Conservation (phyloP, 371 early-diverging fungal species). For the Rhizopus microsporus region DNA sequence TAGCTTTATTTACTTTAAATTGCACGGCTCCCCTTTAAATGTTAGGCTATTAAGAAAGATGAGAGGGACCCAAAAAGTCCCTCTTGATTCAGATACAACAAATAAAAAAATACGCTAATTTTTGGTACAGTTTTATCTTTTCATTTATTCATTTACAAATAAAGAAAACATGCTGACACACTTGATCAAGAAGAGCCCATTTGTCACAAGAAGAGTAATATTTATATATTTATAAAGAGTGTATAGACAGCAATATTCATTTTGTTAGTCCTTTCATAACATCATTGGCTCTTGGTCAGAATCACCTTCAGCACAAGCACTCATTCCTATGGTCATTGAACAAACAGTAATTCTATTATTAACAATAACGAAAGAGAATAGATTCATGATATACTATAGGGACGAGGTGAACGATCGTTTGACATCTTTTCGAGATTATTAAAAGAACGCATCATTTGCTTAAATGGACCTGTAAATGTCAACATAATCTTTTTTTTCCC, state of each 20-base stretch:
- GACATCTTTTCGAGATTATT: slow-evolving; percentile 96
- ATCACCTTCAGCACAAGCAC: slow-evolving; percentile 46
- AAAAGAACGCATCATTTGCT: slow-evolving; percentile 94
- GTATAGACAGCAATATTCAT: slow-evolving; percentile 2
- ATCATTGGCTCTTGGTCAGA: slow-evolving; percentile 25
- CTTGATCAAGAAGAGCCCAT: too few relatives aligned
- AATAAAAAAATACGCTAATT: too few relatives aligned
- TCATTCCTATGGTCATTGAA: slow-evolving; percentile 73
- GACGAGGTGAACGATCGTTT: slow-evolving; percentile 82
- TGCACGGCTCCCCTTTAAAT: too few relatives aligned
- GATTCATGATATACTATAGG: slow-evolving; percentile 31
- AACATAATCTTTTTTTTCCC: neutral
- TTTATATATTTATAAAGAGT: neutral
- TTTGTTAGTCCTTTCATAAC: slow-evolving; percentile 5
- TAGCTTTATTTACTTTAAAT: too few relatives aligned
- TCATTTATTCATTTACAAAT: too few relatives aligned
- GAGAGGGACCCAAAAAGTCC: too few relatives aligned
- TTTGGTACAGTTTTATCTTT: too few relatives aligned
- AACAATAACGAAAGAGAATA: neutral
- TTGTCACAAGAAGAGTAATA: slow-evolving; percentile 1
- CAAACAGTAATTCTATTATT: slow-evolving; percentile 59
- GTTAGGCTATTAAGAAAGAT: too few relatives aligned
- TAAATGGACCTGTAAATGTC: slow-evolving; percentile 85
- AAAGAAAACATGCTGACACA: too few relatives aligned
- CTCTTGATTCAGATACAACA: too few relatives aligned